Evolutionary conservation across 179 eudicot genomes (phyloP), one percentile per base, ranked within the genome.

Genomic region (Spinacia oleracea): DNA sequence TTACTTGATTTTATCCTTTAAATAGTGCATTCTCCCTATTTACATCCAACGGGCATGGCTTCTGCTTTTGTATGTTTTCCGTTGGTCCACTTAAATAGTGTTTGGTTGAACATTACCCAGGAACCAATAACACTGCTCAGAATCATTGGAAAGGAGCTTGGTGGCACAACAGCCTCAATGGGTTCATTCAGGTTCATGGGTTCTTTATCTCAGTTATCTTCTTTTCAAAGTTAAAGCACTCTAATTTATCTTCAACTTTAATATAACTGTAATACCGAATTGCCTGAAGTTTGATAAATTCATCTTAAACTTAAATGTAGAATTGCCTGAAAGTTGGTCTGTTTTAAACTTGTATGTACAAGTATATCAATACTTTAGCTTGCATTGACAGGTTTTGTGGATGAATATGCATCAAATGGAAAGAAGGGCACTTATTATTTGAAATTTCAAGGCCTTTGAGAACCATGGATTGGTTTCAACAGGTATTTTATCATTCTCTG

Each of bases 111-210:
- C 63, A 48, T 78, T 77, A 32, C 23, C 63, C 80, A 91, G 97
- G 93, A 82, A 80, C 86, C 79, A 89, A 86, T 79, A 84, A 90
- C 72, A 83, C 83, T 58, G 91, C 92, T 62, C 85, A 87, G 73
- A 90, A 94, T 86, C 89, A 94, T 85, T 94, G 98, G 98, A 88
- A 86, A 79, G 98, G 98, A 78, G 96, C 90, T 62, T 94, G 98
- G 98, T 94, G 98, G 98, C 98, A 94, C 84, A 88, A 91, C 90
- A 91, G 98, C 77, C 86, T 94, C 73, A 72, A 85, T 42, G 83
- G n/a, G n/a, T 76, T 77, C 95, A 93, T 81, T 86, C 95, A 84
- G 98, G 98, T 88, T 76, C 62, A 27, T 70, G 38, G 14, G 38
- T 32, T 76, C 58, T 7, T 74, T 78, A 66, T 77, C 59, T 51